A percentile compares a stretch with the other conserved stretches of the same genome.
Conservation (phyloP, 805 yeast species). For the Tetrapisispora arboricola region DNA sequence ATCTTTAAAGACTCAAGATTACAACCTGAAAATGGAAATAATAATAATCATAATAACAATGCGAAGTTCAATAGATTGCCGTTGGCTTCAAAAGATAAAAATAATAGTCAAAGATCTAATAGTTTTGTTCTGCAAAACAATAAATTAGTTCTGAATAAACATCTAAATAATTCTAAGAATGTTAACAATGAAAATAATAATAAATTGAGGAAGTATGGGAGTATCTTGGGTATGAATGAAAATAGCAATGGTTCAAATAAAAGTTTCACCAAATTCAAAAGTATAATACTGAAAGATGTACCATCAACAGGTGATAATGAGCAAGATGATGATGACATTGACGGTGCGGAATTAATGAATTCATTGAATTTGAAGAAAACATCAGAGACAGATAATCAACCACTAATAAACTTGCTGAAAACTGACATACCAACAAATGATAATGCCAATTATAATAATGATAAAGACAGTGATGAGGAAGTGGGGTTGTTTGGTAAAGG, state of each 20-base stretch:
- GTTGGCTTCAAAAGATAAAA: conserved; percentile 26
- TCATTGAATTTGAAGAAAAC: conserved; percentile 26
- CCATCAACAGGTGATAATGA: conserved; percentile 5
- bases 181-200: conserved; percentile 1
- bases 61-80: conserved; percentile 16
- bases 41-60: background rate
- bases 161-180: background rate
- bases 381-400: conserved; percentile 24
- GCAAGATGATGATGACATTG: conserved; percentile 10
- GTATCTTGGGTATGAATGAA: conserved; percentile 13
- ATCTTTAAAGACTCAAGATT: background rate
- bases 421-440: background rate
- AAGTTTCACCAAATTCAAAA: conserved; percentile 11
- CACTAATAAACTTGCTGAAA: conserved; percentile 4
- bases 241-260: conserved; percentile 15
- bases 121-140: conserved; percentile 6
- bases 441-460: background rate
- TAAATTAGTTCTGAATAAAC: conserved; percentile 1
- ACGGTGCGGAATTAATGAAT: conserved; percentile 15
- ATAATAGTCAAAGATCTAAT: conserved; percentile 9
- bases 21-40: conserved; percentile 5
- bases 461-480: conserved; percentile 6
- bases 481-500: conserved; percentile 7
- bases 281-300: conserved; percentile 24
- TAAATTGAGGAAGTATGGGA: conserved; percentile 26